Conservation (phyloP, 495 filamentous ascomycete genomes). For the Neurospora sp. region DNA sequence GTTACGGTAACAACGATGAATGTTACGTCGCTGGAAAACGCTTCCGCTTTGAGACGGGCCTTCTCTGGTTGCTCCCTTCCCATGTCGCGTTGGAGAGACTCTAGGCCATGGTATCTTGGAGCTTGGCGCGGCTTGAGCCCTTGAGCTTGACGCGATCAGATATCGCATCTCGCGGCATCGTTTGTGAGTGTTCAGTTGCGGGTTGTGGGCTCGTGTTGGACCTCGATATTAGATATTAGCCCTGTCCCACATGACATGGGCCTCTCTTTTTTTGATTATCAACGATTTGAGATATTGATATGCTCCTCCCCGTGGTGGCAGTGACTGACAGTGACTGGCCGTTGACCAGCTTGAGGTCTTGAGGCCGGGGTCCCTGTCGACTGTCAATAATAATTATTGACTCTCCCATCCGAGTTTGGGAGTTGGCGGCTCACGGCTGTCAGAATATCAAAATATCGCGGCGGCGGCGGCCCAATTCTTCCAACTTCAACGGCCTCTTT, state of each 20-base stretch:
- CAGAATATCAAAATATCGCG: neutral
- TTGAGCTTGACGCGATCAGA: neutral
- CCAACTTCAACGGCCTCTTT: neutral
- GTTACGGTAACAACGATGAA: neutral
- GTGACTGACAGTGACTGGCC: neutral
- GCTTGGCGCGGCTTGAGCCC: neutral
- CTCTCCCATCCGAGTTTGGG: neutral
- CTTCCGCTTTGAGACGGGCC: neutral
- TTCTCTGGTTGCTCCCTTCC: neutral
- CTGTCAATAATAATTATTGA: neutral
- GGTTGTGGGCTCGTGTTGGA: neutral
- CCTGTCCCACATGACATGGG: neutral
- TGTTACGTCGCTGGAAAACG: neutral
- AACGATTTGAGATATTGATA: neutral
- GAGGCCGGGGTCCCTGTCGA: neutral
- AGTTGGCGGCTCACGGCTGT: neutral
- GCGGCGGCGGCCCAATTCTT: neutral
- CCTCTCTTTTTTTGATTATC: neutral
- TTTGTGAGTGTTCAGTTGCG: neutral
- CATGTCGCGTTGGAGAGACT: neutral
- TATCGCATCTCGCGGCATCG: neutral
- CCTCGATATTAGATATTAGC: neutral
- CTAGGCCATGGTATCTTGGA: neutral
- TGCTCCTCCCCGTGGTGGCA: neutral
- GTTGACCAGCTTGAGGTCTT: neutral